phyloP scores from a whole-genome alignment of 2,329 filamentous ascomycete species.

The Leptographium wingfieldii region DNA sequence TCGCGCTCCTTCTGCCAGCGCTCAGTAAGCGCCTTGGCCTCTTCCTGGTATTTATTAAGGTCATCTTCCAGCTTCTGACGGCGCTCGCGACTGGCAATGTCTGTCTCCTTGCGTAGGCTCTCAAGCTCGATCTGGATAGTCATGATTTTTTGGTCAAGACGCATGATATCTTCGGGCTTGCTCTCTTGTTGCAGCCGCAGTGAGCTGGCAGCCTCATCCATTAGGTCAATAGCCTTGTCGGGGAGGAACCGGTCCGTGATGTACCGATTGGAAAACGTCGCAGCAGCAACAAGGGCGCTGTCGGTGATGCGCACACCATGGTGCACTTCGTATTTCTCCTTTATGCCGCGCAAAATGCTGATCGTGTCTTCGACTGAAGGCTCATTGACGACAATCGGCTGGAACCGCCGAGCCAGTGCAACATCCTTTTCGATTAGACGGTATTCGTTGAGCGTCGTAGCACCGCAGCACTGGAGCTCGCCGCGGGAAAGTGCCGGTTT shows the following conservation, averaged over 20 bases:
- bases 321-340: slow-evolving; percentile 94
- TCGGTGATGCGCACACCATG: slow-evolving; percentile 94
- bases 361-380: slow-evolving; percentile 87
- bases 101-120: slow-evolving; percentile 85
- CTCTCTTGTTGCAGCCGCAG: slow-evolving; percentile 89
- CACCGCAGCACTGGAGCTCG: slow-evolving; percentile 88
- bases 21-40: slow-evolving; percentile 60
- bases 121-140: slow-evolving; percentile 96
- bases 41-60: slow-evolving; percentile 63
- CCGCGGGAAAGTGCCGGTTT: slow-evolving; percentile 90
- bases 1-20: slow-evolving; percentile 84
- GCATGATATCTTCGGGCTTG: slow-evolving; percentile 88
- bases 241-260: slow-evolving; percentile 93
- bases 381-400: slow-evolving; percentile 88
- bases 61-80: slow-evolving; percentile 73
- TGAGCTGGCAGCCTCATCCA: slow-evolving; percentile 89
- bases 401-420: slow-evolving; percentile 81
- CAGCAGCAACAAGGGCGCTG: slow-evolving; percentile 79
- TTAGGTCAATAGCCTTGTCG: slow-evolving; percentile 93
- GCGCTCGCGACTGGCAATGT: slow-evolving; percentile 77
- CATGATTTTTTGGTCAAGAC: slow-evolving; percentile 88
- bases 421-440: slow-evolving; percentile 92
- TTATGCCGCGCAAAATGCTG: slow-evolving; percentile 89
- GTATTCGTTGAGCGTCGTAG: slow-evolving; percentile 88
- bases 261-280: slow-evolving; percentile 86